These are phyloP conservation scores for Pontederia crassipes DNA, from an alignment of 176 grass and related monocot species.

Conservation along the genomic window DNA sequence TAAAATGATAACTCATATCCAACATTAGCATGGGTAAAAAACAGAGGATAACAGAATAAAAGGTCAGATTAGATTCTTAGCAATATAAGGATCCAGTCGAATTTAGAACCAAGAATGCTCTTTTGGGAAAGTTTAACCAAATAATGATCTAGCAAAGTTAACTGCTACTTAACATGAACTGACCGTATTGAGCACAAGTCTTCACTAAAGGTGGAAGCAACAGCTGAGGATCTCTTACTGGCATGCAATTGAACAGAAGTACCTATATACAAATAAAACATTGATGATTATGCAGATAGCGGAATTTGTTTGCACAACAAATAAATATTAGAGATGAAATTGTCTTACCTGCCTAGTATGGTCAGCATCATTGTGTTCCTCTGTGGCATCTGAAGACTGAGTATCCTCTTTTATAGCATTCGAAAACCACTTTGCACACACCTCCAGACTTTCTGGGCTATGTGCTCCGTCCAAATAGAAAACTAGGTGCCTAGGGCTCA, in stretches of 20 bases:
- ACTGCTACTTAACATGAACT: constrained; percentile 7
- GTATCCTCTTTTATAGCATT: constrained; percentile 32
- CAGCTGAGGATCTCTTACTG: constrained; percentile 77
- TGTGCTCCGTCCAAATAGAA: constrained; percentile 82
- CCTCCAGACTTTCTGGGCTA: constrained; percentile 87
- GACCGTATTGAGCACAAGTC: constrained; percentile 60
- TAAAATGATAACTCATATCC: too few relatives aligned
- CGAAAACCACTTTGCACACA: constrained; percentile 92
- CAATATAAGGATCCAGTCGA: too few relatives aligned
- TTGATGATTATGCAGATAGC: not conserved
- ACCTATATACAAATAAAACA: constrained; percentile 31
- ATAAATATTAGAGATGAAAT: constrained; percentile 18
- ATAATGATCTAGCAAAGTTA: not conserved
- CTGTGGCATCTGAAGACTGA: constrained; percentile 21
- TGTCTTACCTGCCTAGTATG: constrained; percentile 40
- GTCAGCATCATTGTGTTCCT: constrained; percentile 17
- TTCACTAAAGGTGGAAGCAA: constrained; percentile 67
- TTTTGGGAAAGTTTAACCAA: too few relatives aligned
- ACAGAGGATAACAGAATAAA: too few relatives aligned
- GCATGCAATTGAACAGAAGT: constrained; percentile 99
- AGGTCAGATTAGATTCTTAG: too few relatives aligned
- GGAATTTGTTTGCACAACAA: not conserved
- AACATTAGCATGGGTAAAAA: too few relatives aligned
- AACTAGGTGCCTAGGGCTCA: constrained; percentile 27
- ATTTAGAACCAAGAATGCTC: too few relatives aligned